Evolutionary conservation across 331 rosid species (phyloP).

Genomic region (Ulmus americana): DNA sequence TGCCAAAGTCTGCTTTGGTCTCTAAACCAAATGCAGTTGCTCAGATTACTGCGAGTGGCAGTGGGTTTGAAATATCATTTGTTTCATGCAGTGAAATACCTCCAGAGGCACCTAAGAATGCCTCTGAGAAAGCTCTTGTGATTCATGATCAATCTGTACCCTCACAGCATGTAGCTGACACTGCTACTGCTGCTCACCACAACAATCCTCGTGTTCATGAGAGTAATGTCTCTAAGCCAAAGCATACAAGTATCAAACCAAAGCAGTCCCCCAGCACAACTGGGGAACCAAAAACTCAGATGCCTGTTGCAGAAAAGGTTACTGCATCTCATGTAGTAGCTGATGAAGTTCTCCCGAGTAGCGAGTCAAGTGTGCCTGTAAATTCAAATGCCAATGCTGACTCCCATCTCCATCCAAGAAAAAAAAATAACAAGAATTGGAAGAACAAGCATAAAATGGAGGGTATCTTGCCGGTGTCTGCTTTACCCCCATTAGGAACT

Average conservation of each 20-base stretch:
- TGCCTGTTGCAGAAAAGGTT: conserved; percentile 26
- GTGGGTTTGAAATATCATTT: conserved; percentile 30
- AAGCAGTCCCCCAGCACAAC: conserved; percentile 36
- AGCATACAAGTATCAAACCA: conserved; percentile 47
- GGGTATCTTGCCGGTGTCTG: conserved; percentile 28
- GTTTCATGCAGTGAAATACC: conserved; percentile 31
- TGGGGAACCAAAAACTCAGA: conserved; percentile 36
- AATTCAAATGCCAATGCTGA: conserved; percentile 35
- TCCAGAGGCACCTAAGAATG: conserved; percentile 29
- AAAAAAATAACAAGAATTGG: conserved; percentile 53
- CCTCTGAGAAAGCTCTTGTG: conserved; percentile 33
- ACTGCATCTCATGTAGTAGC: conserved; percentile 34
- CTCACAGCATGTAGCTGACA: conserved; percentile 38
- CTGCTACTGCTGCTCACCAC: conserved; percentile 31
- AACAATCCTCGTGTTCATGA: conserved; percentile 40
- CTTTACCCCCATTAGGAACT: no score
- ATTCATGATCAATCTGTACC: conserved; percentile 35
- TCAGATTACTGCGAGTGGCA: conserved; percentile 27
- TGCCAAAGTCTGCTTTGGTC: conserved; percentile 24
- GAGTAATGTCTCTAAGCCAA: conserved; percentile 48
- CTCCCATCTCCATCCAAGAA: conserved; percentile 46
- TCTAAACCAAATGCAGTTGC: conserved; percentile 23
- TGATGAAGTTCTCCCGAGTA: conserved; percentile 25
- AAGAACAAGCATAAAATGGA: conserved; percentile 68
- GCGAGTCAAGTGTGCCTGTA: conserved; percentile 29